Evolutionary conservation across 2,329 filamentous ascomycete genomes (phyloP).

Genomic region (Botrytis aclada): DNA sequence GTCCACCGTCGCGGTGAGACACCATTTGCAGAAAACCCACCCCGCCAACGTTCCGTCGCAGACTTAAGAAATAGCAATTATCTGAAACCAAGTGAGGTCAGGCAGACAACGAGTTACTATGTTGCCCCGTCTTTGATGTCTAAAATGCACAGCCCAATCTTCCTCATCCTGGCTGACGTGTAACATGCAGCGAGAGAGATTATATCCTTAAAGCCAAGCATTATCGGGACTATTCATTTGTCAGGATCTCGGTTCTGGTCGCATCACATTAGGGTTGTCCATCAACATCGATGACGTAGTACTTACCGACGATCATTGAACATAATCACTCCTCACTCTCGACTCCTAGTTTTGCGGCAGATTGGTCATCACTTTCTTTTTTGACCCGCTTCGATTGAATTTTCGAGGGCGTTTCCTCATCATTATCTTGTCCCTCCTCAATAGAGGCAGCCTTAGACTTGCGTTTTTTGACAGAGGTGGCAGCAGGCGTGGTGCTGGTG

Average conservation of each 20-base stretch:
- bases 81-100: neutral
- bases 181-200: neutral
- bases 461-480: constrained; percentile 1
- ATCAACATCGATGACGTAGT: neutral
- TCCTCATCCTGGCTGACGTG: neutral
- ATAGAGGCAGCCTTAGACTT: constrained; percentile 4
- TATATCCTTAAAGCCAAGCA: neutral
- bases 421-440: constrained; percentile 4
- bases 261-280: too few species aligned
- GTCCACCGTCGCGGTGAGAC: neutral
- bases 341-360: neutral
- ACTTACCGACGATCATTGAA: neutral
- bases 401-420: constrained; percentile 12
- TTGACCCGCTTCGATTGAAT: constrained; percentile 15
- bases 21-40: neutral
- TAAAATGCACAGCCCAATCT: neutral
- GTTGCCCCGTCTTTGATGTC: neutral
- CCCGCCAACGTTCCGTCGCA: neutral
- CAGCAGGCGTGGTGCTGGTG: neutral
- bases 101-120: neutral
- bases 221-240: neutral
- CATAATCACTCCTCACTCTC: neutral
- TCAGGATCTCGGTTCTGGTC: neutral
- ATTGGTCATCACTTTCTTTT: neutral
- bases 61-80: neutral